A percentile compares a stretch with the other conserved stretches of the same genome.
Evolutionary conservation across 1,284 basidiomycete species (phyloP).

Genomic region (Cutaneotrichosporon daszewskae): DNA sequence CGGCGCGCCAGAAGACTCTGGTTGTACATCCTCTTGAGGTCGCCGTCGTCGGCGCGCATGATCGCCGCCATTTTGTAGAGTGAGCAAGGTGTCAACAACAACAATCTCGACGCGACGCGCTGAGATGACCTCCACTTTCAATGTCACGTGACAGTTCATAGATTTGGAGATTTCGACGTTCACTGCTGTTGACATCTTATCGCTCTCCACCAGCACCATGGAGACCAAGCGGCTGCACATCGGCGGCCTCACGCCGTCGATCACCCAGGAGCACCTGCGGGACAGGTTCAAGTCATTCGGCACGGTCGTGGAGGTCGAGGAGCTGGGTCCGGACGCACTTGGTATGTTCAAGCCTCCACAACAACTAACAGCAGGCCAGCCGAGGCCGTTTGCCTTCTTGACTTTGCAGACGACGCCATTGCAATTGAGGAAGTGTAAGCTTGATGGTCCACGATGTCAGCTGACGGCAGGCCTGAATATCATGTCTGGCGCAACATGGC

Average conservation of each 20-base stretch:
- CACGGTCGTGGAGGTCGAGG: slow-evolving; percentile 36
- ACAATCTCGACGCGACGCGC: too few relatives aligned
- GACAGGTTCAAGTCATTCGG: slow-evolving; percentile 45
- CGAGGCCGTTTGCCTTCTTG: slow-evolving; percentile 41
- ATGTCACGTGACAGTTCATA: too few relatives aligned
- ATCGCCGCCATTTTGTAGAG: too few relatives aligned
- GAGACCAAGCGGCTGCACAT: slow-evolving; percentile 40
- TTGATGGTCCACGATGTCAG: background rate
- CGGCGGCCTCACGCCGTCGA: slow-evolving; percentile 40
- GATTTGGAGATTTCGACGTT: too few relatives aligned
- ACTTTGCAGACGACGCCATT: slow-evolving; percentile 38
- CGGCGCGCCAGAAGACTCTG: slow-evolving; percentile 40
- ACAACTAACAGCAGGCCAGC: slow-evolving; percentile 29
- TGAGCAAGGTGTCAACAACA: too few relatives aligned
- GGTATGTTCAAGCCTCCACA: slow-evolving; percentile 22
- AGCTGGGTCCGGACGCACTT: slow-evolving; percentile 34
- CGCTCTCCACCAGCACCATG: slow-evolving; percentile 6
- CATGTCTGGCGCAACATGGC: slow-evolving; percentile 45
- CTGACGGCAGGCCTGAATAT: slow-evolving; percentile 38
- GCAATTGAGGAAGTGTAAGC: slow-evolving; percentile 43
- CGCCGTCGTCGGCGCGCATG: too few relatives aligned
- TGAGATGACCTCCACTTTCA: too few relatives aligned
- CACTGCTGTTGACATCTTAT: too few relatives aligned
- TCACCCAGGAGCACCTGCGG: slow-evolving; percentile 38
- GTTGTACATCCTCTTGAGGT: slow-evolving; percentile 37